phyloP scores from a whole-genome alignment of 495 filamentous ascomycete genomes.

The Tuber umbilicatum region DNA sequence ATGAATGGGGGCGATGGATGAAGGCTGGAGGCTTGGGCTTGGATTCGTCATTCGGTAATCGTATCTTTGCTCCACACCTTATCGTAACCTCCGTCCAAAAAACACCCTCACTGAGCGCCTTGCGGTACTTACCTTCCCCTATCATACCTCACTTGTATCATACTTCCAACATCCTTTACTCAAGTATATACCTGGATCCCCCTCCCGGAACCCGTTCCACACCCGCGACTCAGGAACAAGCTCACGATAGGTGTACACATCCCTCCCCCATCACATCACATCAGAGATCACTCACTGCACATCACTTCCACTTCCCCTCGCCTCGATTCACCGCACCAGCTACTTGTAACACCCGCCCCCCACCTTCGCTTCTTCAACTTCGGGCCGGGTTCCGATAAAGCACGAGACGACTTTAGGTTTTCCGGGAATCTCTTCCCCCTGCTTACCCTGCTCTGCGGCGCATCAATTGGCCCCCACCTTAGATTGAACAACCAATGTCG shows the following conservation, averaged over 20 bases:
- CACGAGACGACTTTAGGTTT: neutral
- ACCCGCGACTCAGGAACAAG: neutral
- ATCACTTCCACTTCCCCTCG: neutral
- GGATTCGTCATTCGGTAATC: conserved; percentile 10
- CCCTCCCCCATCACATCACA: neutral
- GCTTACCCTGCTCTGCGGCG: neutral
- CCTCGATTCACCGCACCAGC: too few relatives aligned
- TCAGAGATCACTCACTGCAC: neutral
- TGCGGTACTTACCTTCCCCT: neutral
- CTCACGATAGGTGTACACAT: neutral
- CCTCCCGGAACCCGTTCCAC: neutral
- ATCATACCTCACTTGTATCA: conserved; percentile 2
- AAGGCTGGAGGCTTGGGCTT: conserved; percentile 13
- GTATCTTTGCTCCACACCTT: conserved; percentile 23
- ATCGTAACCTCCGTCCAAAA: conserved; percentile 26
- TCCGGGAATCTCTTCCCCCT: neutral
- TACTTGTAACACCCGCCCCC: too few relatives aligned
- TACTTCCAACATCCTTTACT: conserved; percentile 8
- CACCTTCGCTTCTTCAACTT: neutral
- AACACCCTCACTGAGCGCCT: conserved; percentile 13
- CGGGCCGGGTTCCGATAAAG: neutral
- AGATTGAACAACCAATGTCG: conserved; percentile 12
- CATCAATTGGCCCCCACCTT: conserved; percentile 2
- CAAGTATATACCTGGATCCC: too few relatives aligned
- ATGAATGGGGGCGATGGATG: neutral